Percentiles rank a stretch among this genome's conserved stretches.
phyloP scores from a whole-genome alignment of 805 yeast genomes.

The Teunomyces pallodes region DNA sequence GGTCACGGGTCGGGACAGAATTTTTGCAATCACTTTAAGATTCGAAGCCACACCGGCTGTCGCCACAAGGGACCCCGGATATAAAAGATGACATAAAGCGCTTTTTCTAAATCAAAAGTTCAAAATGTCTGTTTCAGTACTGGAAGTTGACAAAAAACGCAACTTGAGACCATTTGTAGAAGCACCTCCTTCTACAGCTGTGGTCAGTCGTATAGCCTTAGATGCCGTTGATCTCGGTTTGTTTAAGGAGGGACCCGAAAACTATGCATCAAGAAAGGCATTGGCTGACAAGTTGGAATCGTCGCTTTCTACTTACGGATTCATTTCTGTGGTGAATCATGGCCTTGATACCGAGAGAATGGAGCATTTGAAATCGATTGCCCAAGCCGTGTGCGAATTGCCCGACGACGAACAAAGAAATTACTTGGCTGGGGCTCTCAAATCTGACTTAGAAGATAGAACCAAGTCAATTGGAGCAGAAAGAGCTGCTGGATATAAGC shows the following conservation, averaged over 20 bases:
- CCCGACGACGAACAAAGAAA: conserved; percentile 40
- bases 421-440: conserved; percentile 40
- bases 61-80: background rate
- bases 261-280: conserved; percentile 22
- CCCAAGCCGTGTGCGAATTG: conserved; percentile 40
- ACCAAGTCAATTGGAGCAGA: conserved; percentile 26
- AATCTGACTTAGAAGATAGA: conserved; percentile 27
- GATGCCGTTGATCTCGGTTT: conserved; percentile 36
- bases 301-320: conserved; percentile 43
- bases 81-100: background rate
- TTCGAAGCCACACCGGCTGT: background rate
- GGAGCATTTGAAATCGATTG: conserved; percentile 34
- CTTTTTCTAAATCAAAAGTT: background rate
- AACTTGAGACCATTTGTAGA: conserved; percentile 29
- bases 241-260: conserved; percentile 36
- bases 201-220: conserved; percentile 24
- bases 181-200: conserved; percentile 19
- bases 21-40: background rate
- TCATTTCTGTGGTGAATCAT: conserved; percentile 41
- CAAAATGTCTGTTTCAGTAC: background rate
- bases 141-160: conserved; percentile 18
- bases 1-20: conserved; percentile 4
- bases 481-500: conserved; percentile 29
- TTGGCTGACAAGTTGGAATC: conserved; percentile 40
- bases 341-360: conserved; percentile 35